These are phyloP conservation scores for Peronosclerospora sorghi DNA, from an alignment of 352 stramenopile species.

Conservation along the genomic window DNA sequence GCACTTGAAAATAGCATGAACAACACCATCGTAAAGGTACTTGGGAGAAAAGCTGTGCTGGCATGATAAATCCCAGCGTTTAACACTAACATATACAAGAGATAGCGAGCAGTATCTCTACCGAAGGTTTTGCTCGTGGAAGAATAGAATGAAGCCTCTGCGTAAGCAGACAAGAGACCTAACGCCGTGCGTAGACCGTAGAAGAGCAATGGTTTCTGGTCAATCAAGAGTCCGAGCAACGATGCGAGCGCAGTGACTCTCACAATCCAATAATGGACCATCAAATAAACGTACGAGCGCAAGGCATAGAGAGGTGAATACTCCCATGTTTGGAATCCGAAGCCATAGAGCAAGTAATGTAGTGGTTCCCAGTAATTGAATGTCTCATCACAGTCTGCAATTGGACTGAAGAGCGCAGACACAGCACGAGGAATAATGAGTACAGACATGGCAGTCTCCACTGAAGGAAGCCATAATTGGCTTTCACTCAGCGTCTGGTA, in stretches of 20 bases:
- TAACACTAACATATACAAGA: constrained; percentile 69
- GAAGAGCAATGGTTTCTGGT: constrained; percentile 83
- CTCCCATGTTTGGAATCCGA: constrained; percentile 87
- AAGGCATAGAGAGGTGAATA: constrained; percentile 90
- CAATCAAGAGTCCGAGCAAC: constrained; percentile 22
- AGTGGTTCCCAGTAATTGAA: constrained; percentile 99
- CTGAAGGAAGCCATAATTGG: constrained; percentile 42
- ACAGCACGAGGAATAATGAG: constrained; percentile 46
- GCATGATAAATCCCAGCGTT: constrained; percentile 91
- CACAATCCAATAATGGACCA: constrained; percentile 39
- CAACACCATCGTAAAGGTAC: constrained; percentile 82
- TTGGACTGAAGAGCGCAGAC: constrained; percentile 59
- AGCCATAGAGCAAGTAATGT: constrained; percentile 92
- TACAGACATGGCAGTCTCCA: constrained; percentile 52
- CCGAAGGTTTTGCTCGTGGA: constrained; percentile 55
- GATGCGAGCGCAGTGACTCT: constrained; percentile 30
- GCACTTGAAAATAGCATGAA: constrained; percentile 62
- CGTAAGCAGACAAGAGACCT: constrained; percentile 60
- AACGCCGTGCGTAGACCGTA: constrained; percentile 80
- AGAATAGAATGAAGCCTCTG: constrained; percentile 82
- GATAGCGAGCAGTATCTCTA: constrained; percentile 41
- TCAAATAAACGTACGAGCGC: constrained; percentile 92
- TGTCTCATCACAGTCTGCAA: constrained; percentile 97
- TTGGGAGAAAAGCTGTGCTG: constrained; percentile 87
- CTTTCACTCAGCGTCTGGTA: no score